These are phyloP conservation scores for Pleurostoma richardsiae DNA, from an alignment of 2,329 filamentous ascomycete genomes.

Conservation along the genomic window DNA sequence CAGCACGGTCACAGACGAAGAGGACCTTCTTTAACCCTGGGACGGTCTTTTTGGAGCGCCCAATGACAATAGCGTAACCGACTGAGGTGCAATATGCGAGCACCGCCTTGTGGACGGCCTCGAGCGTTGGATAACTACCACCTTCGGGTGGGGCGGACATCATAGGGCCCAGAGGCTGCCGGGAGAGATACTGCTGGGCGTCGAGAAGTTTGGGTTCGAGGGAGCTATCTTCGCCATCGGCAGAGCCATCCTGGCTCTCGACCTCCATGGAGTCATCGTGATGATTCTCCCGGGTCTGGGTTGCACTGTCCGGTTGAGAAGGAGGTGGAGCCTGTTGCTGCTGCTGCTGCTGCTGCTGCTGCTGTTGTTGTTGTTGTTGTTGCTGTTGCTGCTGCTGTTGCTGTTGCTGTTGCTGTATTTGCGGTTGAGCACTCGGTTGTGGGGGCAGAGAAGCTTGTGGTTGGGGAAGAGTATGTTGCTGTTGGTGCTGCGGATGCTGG, in stretches of 20 bases:
- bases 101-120: constrained; percentile 60
- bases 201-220: constrained; percentile 43
- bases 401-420: constrained; percentile 11
- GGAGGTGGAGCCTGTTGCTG: constrained; percentile 13
- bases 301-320: constrained; percentile 20
- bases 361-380: constrained; percentile 9
- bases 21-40: constrained; percentile 63
- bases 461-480: constrained; percentile 9
- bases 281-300: constrained; percentile 30
- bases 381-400: constrained; percentile 11
- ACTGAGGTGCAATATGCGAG: constrained; percentile 62
- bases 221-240: constrained; percentile 36
- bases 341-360: constrained; percentile 16
- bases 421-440: constrained; percentile 10
- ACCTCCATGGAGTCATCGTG: constrained; percentile 48
- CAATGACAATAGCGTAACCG: constrained; percentile 64
- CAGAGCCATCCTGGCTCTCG: constrained; percentile 41
- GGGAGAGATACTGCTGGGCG: constrained; percentile 44
- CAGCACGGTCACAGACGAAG: constrained; percentile 62
- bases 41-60: constrained; percentile 63
- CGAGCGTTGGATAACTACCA: constrained; percentile 58
- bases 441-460: constrained; percentile 12
- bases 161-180: constrained; percentile 50
- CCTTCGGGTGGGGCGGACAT: constrained; percentile 62
- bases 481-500: constrained; percentile 2